Evolutionary conservation across 73 alveolate species (phyloP).

Genomic region (Uronychia setigera): DNA sequence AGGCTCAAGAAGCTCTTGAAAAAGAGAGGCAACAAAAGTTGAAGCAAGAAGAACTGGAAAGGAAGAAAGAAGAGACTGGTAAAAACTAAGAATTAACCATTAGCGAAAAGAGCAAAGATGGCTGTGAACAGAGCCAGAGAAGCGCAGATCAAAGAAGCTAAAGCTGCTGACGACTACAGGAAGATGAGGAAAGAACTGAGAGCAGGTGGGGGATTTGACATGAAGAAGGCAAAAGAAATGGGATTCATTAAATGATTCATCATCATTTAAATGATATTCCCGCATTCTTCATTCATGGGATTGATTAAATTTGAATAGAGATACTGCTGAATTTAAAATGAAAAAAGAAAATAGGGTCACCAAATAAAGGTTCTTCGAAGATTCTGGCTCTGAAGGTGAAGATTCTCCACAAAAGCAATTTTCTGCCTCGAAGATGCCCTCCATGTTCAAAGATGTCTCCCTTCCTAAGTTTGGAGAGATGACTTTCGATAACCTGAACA

Average conservation of each 20-base stretch:
- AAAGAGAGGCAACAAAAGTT: conserved; percentile 13
- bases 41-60: conserved; percentile 36
- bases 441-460: neutral
- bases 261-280: too few species aligned
- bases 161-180: conserved; percentile 40
- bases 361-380: too few species aligned
- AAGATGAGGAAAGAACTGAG: conserved; percentile 32
- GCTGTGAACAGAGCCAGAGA: conserved; percentile 41
- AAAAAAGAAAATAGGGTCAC: too few species aligned
- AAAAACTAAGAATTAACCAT: too few species aligned
- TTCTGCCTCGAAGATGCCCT: conserved; percentile 1
- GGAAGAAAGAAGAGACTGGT: conserved; percentile 42
- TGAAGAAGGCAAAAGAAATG: conserved; percentile 24
- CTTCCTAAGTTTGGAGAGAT: neutral
- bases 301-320: too few species aligned
- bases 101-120: conserved; percentile 36
- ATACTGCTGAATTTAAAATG: too few species aligned
- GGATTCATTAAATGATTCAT: too few species aligned
- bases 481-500: neutral
- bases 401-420: too few species aligned
- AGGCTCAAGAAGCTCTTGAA: too few species aligned
- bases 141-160: conserved; percentile 33
- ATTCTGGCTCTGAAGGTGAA: too few species aligned
- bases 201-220: conserved; percentile 49
- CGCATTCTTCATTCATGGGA: too few species aligned